Evolutionary conservation across 805 yeast genomes (phyloP).

Genomic region (Naumovozyma dairenensis): DNA sequence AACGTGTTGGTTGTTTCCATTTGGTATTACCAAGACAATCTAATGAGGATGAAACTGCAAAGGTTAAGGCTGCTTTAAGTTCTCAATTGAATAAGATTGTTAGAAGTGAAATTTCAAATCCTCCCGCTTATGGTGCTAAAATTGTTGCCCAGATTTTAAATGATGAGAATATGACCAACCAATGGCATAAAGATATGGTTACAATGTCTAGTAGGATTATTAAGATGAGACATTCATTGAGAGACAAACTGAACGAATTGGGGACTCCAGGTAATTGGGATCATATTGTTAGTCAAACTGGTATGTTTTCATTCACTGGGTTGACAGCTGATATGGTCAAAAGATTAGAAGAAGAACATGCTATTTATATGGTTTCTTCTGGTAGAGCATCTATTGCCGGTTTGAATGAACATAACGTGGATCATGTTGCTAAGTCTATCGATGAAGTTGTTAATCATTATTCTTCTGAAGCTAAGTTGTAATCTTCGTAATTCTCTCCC

Average conservation of each 20-base stretch:
- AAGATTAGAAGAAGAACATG: slow-evolving; percentile 67
- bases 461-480: slow-evolving; percentile 27
- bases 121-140: slow-evolving; percentile 94
- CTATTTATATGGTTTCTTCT: slow-evolving; percentile 65
- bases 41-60: slow-evolving; percentile 25
- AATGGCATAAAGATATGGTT: slow-evolving; percentile 77
- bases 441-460: slow-evolving; percentile 57
- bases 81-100: slow-evolving; percentile 70
- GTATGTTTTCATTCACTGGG: slow-evolving; percentile 96
- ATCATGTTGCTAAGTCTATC: slow-evolving; percentile 68
- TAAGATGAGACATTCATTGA: slow-evolving; percentile 64
- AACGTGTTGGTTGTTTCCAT: slow-evolving; percentile 91
- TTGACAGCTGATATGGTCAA: slow-evolving; percentile 65
- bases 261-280: slow-evolving; percentile 88
- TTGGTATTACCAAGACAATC: slow-evolving; percentile 42
- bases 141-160: slow-evolving; percentile 68
- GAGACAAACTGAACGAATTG: slow-evolving; percentile 48
- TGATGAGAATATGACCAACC: slow-evolving; percentile 53
- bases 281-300: slow-evolving; percentile 82
- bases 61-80: slow-evolving; percentile 45
- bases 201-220: slow-evolving; percentile 82
- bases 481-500: too few relatives aligned
- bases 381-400: slow-evolving; percentile 96
- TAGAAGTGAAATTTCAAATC: slow-evolving; percentile 82
- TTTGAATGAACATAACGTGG: slow-evolving; percentile 67